Evolutionary conservation across 768 basidiomycete species (phyloP).

Genomic region (Pleurotus salmoneostramineus): DNA sequence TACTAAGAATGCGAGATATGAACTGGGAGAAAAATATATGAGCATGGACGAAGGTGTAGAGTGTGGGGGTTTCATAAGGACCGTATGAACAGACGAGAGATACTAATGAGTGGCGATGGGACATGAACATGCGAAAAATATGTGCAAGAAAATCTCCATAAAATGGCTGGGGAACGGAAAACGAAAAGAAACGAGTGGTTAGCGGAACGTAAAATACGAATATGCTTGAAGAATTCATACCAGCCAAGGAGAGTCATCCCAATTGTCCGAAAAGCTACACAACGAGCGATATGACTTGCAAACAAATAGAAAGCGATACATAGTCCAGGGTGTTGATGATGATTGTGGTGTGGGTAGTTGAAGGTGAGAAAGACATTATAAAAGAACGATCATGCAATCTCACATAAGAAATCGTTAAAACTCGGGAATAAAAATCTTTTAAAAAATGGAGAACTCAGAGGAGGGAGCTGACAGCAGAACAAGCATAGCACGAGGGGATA

Average conservation of each 20-base stretch:
- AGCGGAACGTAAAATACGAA: background rate
- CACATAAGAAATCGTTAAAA: conserved; percentile 4
- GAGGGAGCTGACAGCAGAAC: conserved; percentile 5
- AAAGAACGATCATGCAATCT: conserved; percentile 2
- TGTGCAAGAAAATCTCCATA: too few species aligned
- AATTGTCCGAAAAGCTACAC: background rate
- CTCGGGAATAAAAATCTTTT: background rate
- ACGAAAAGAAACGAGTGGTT: too few species aligned
- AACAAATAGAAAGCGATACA: background rate
- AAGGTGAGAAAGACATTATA: background rate
- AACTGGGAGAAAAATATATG: background rate
- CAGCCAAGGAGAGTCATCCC: background rate
- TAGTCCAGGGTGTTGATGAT: background rate
- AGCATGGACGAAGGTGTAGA: background rate
- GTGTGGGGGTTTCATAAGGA: background rate
- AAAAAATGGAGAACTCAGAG: background rate
- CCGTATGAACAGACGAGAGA: background rate
- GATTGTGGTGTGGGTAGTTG: background rate
- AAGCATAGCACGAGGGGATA: background rate
- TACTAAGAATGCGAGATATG: background rate
- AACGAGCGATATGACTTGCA: background rate
- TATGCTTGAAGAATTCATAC: background rate
- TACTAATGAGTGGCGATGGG: background rate
- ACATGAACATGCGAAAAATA: background rate
- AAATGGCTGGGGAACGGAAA: too few species aligned